A percentile compares a stretch with the other conserved stretches of the same genome.
Conservation (phyloP, 257 asterid species). For the Ocimum tenuiflorum region DNA sequence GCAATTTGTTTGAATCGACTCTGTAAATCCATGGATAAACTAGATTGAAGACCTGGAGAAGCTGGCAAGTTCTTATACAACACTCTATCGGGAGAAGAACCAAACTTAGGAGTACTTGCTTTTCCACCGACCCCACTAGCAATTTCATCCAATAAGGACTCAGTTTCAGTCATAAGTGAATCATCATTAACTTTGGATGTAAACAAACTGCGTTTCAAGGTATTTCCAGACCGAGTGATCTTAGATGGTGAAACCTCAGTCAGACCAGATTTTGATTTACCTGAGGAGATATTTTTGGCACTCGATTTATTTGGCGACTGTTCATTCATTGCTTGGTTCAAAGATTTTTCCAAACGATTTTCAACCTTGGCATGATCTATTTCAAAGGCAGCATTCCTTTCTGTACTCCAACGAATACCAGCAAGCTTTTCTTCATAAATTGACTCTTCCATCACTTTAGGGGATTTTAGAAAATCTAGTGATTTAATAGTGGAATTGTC, state of each 20-base stretch:
- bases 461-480: slow-evolving; percentile 40
- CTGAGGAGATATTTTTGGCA: slow-evolving; percentile 19
- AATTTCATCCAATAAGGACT: slow-evolving; percentile 39
- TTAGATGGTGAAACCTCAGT: slow-evolving; percentile 43
- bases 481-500: slow-evolving; percentile 41
- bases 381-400: slow-evolving; percentile 19
- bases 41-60: slow-evolving; percentile 31
- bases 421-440: slow-evolving; percentile 27
- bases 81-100: slow-evolving; percentile 35
- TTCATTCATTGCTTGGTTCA: slow-evolving; percentile 19
- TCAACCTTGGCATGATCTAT: slow-evolving; percentile 21
- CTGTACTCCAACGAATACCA: slow-evolving; percentile 23
- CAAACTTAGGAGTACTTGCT: slow-evolving; percentile 27
- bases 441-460: slow-evolving; percentile 33
- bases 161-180: slow-evolving; percentile 34
- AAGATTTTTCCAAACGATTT: slow-evolving; percentile 32
- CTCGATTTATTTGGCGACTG: slow-evolving; percentile 22
- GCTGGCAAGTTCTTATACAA: slow-evolving; percentile 27
- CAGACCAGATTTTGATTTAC: slow-evolving; percentile 17
- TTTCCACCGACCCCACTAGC: slow-evolving; percentile 29
- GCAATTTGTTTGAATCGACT: slow-evolving; percentile 23
- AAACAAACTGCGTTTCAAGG: slow-evolving; percentile 22
- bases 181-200: slow-evolving; percentile 31
- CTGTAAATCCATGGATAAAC: slow-evolving; percentile 26
- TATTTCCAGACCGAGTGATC: slow-evolving; percentile 35